A percentile compares a stretch with the other conserved stretches of the same genome.
These are phyloP conservation scores for Penicillium brasilianum DNA, from an alignment of 2,329 filamentous ascomycete genomes.

Conservation along the genomic window DNA sequence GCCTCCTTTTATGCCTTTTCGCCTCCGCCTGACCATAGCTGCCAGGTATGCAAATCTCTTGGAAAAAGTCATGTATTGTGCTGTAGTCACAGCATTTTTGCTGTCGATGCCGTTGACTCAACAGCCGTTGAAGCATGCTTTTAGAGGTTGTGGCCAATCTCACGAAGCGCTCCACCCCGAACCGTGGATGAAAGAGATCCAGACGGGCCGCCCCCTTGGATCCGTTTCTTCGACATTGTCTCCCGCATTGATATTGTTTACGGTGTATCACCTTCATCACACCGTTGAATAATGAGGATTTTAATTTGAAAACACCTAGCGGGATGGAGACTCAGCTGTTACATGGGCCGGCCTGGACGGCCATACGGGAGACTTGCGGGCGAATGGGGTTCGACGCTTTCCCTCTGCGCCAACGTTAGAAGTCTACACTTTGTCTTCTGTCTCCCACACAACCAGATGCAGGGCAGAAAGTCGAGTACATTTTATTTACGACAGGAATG, in stretches of 20 bases:
- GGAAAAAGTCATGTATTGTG: background rate
- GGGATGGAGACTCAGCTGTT: background rate
- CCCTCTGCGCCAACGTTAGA: background rate
- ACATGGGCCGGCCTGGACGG: background rate
- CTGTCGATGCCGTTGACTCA: background rate
- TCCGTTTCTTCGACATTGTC: background rate
- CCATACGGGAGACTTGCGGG: background rate
- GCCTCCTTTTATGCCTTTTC: conserved; percentile 1
- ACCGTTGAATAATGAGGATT: background rate
- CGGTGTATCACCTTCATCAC: background rate
- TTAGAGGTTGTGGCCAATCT: background rate
- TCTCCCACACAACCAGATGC: background rate
- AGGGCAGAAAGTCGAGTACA: background rate
- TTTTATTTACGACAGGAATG: background rate
- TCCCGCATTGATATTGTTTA: background rate
- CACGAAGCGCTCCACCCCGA: background rate
- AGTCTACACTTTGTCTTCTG: background rate
- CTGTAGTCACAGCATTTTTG: background rate
- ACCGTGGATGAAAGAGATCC: background rate
- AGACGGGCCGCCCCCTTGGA: background rate
- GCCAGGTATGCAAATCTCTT: background rate
- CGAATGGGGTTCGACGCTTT: background rate
- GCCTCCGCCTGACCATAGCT: background rate
- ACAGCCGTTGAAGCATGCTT: conserved; percentile 1
- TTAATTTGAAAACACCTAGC: background rate